Percentiles rank a stretch among this genome's conserved stretches.
Evolutionary conservation across 2,329 filamentous ascomycete genomes (phyloP).

Genomic region (Cryphonectria parasitica): DNA sequence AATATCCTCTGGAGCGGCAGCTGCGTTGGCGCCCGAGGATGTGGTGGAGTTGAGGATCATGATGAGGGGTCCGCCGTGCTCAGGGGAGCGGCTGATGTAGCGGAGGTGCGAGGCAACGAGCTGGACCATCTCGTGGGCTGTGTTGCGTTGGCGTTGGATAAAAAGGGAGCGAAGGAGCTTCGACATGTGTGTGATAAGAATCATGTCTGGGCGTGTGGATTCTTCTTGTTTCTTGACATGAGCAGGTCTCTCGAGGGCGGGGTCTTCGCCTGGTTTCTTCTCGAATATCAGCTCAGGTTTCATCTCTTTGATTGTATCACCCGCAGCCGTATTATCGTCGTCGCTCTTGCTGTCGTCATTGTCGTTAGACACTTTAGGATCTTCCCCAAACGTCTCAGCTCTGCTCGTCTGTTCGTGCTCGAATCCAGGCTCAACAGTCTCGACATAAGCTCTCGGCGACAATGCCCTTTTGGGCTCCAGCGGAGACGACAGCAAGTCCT

Average conservation of each 20-base stretch:
- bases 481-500: conserved; percentile 37
- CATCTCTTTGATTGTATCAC: background rate
- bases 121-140: conserved; percentile 54
- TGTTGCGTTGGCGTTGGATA: conserved; percentile 48
- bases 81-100: conserved; percentile 46
- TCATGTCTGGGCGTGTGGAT: conserved; percentile 45
- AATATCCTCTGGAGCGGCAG: background rate
- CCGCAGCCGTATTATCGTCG: background rate
- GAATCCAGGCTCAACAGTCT: background rate
- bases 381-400: background rate
- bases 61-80: conserved; percentile 49
- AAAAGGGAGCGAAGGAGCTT: conserved; percentile 57
- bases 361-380: background rate
- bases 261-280: background rate
- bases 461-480: background rate
- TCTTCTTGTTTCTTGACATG: conserved; percentile 13
- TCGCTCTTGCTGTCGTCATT: no score
- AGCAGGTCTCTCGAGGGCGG: background rate
- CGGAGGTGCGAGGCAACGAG: conserved; percentile 52
- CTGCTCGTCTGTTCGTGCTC: background rate
- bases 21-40: conserved; percentile 23
- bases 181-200: conserved; percentile 61
- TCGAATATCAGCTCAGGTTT: background rate
- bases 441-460: background rate
- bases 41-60: conserved; percentile 59